Evolutionary conservation across 2,329 filamentous ascomycete genomes (phyloP).

Genomic region (Madurella fahalii): DNA sequence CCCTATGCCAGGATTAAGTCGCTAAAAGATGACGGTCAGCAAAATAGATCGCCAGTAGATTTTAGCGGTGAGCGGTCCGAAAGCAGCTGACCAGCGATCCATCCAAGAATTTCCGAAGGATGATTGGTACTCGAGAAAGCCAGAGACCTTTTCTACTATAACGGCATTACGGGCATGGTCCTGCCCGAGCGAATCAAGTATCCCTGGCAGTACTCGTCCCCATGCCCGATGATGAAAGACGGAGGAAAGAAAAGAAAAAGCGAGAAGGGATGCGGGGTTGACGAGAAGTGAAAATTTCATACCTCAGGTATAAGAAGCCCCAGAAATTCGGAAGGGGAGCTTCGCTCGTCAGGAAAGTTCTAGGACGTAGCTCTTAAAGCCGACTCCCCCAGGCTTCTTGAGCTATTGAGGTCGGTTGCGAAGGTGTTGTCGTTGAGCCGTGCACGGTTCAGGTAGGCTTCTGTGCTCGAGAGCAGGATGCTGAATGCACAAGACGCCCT

Average conservation of each 20-base stretch:
- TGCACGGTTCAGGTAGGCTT: conserved; percentile 25
- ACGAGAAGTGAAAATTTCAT: conserved; percentile 17
- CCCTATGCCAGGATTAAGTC: background rate
- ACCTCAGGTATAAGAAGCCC: conserved; percentile 10
- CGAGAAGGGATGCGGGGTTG: conserved; percentile 16
- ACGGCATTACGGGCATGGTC: background rate
- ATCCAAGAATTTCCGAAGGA: conserved; percentile 8
- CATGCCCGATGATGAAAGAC: conserved; percentile 2
- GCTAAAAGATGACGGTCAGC: conserved; percentile 13
- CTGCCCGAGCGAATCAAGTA: background rate
- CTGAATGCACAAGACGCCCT: conserved; percentile 15
- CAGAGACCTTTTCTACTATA: conserved; percentile 1
- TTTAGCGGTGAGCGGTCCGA: conserved; percentile 22
- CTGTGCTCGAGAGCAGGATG: conserved; percentile 7
- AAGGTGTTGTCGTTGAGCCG: conserved; percentile 13
- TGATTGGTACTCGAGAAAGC: conserved; percentile 18
- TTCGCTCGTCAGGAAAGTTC: conserved; percentile 1
- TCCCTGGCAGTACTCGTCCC: background rate
- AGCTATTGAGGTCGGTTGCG: background rate
- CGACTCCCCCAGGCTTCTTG: background rate
- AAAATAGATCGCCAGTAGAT: conserved; percentile 1
- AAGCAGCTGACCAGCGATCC: conserved; percentile 4
- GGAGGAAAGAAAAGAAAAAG: background rate
- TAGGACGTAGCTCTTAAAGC: background rate
- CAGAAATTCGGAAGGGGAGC: background rate